A percentile compares a stretch with the other conserved stretches of the same genome.
These are phyloP conservation scores for Botrytis squamosa DNA, from an alignment of 2,329 filamentous ascomycete species.

Conservation along the genomic window DNA sequence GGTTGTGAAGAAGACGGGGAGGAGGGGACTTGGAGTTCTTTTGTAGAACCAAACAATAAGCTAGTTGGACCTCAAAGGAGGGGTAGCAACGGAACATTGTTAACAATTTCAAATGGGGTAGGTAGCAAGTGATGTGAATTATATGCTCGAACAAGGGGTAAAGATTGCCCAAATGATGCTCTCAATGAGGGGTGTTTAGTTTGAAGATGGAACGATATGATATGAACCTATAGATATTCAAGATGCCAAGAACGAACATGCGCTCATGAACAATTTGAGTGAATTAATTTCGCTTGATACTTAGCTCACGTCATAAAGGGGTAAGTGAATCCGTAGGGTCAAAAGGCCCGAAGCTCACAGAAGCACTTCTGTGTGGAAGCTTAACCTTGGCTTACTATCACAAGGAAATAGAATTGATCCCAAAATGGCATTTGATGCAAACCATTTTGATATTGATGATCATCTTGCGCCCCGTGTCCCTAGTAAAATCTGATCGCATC, in stretches of 20 bases:
- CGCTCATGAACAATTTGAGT: constrained; percentile 1
- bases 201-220: background rate
- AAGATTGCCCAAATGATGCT: background rate
- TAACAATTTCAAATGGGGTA: background rate
- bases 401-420: constrained; percentile 3
- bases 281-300: background rate
- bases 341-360: constrained; percentile 15
- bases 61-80: background rate
- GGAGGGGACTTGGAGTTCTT: background rate
- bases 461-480: constrained; percentile 8
- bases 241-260: background rate
- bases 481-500: constrained; percentile 18
- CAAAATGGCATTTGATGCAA: background rate
- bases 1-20: background rate
- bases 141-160: background rate
- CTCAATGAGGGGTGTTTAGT: background rate
- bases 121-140: background rate
- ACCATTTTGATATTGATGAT: constrained; percentile 5
- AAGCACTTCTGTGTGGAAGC: background rate
- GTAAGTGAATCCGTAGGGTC: background rate
- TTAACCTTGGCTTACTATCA: constrained; percentile 20
- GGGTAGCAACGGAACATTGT: background rate
- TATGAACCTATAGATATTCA: background rate
- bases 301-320: background rate
- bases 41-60: background rate